Percentiles rank a stretch among this genome's conserved stretches.
Evolutionary conservation across 169 alveolate species (phyloP).

Genomic region (Besnoitia besnoiti): DNA sequence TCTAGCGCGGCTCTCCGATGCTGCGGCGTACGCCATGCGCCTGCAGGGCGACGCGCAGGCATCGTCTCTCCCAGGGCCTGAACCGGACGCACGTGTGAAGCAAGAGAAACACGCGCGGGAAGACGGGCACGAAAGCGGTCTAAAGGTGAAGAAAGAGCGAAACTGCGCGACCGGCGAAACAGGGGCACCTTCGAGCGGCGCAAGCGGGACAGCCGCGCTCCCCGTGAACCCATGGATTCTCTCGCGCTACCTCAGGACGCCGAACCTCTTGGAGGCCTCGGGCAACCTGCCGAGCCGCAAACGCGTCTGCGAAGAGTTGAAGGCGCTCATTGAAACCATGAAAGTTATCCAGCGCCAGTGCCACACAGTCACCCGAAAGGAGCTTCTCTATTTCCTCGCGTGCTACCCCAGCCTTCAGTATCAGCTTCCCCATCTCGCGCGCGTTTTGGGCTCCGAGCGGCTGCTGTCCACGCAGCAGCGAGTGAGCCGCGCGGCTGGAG

Average conservation of each 20-base stretch:
- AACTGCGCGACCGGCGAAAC: no score
- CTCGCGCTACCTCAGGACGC: conserved; percentile 42
- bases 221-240: conserved; percentile 49
- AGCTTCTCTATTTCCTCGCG: conserved; percentile 48
- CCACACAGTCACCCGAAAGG: conserved; percentile 28
- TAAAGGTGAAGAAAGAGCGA: no score
- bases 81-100: not conserved
- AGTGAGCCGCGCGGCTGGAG: conserved; percentile 25
- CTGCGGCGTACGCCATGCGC: conserved; percentile 6
- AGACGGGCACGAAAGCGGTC: conserved; percentile 5
- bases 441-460: conserved; percentile 40
- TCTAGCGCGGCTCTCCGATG: conserved; percentile 50
- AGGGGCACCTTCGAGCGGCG: no score
- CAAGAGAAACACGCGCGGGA: conserved; percentile 19
- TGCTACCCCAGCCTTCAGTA: conserved; percentile 49
- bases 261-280: conserved; percentile 35
- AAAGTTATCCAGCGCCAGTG: conserved; percentile 23
- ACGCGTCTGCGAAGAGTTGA: conserved; percentile 40
- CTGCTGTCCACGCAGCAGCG: conserved; percentile 46
- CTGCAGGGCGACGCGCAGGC: not conserved
- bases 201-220: no score
- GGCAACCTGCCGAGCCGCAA: conserved; percentile 44
- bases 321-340: conserved; percentile 19
- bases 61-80: not conserved
- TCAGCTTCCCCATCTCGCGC: conserved; percentile 51